Evolutionary conservation across 768 basidiomycete genomes (phyloP).

Genomic region (Xanthoconium stramineum): DNA sequence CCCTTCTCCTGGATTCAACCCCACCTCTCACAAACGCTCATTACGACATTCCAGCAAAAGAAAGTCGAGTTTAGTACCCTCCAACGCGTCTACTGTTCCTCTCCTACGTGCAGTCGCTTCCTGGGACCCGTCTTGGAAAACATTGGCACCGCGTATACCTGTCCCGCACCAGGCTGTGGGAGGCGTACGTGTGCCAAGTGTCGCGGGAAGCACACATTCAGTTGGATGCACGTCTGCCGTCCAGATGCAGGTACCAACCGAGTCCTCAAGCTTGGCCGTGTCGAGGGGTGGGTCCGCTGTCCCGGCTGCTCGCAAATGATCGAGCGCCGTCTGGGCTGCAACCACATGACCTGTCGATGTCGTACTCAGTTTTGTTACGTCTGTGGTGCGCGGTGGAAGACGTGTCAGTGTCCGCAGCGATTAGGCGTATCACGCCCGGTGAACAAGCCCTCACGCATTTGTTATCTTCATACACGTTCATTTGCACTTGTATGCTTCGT

Average conservation of each 20-base stretch:
- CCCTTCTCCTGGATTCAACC: constrained; percentile 21
- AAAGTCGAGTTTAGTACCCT: constrained; percentile 24
- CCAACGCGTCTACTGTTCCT: constrained; percentile 35
- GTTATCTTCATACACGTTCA: too few relatives aligned
- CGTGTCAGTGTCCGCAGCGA: constrained; percentile 60
- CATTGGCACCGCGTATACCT: constrained; percentile 16
- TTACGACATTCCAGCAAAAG: constrained; percentile 25
- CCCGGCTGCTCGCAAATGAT: constrained; percentile 40
- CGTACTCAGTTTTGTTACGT: constrained; percentile 42
- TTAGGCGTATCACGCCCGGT: too few relatives aligned
- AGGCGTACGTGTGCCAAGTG: constrained; percentile 25
- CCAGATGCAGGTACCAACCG: constrained; percentile 23
- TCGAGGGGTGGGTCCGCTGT: constrained; percentile 37
- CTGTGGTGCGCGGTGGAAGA: constrained; percentile 59
- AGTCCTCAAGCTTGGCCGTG: constrained; percentile 26
- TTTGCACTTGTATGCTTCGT: too few relatives aligned
- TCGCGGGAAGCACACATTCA: constrained; percentile 21
- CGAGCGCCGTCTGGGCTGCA: constrained; percentile 37
- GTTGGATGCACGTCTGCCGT: constrained; percentile 23
- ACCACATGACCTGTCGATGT: constrained; percentile 41
- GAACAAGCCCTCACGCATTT: too few relatives aligned
- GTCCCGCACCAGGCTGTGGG: constrained; percentile 17
- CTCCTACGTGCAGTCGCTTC: constrained; percentile 35
- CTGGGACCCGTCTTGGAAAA: constrained; percentile 29
- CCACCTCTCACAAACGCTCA: constrained; percentile 23